Percentiles rank a stretch among this genome's conserved stretches.
Conservation (phyloP, 306 rosid genomes). For the Comarum palustre region DNA sequence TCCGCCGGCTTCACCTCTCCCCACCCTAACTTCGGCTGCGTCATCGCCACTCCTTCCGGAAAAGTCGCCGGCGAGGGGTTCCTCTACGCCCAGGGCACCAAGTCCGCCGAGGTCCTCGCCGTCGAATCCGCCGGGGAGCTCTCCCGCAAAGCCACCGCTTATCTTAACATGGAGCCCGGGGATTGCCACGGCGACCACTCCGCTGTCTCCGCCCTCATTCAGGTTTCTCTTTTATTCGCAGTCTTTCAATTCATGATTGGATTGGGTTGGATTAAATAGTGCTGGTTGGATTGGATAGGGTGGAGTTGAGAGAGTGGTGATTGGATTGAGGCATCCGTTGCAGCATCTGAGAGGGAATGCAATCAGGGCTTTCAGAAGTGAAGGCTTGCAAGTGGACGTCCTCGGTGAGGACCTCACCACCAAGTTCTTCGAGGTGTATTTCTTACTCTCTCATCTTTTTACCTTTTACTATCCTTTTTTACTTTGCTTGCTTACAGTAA, state of each 20-base stretch:
- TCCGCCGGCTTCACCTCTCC: slow-evolving; percentile 85
- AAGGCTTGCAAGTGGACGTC: slow-evolving; percentile 75
- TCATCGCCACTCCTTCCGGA: slow-evolving; percentile 54
- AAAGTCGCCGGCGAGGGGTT: slow-evolving; percentile 68
- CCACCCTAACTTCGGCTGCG: slow-evolving; percentile 89
- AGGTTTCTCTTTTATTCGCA: slow-evolving; percentile 39
- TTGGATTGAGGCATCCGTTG: slow-evolving; percentile 89
- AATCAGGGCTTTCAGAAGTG: slow-evolving; percentile 63
- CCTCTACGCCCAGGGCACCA: slow-evolving; percentile 88
- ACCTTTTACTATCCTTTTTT: too few species aligned
- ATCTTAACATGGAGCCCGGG: slow-evolving; percentile 86
- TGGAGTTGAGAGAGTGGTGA: slow-evolving; percentile 74
- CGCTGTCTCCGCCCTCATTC: slow-evolving; percentile 75
- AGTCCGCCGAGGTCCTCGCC: slow-evolving; percentile 77
- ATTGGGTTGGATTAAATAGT: too few species aligned
- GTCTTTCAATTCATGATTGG: neutral
- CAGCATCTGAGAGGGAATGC: slow-evolving; percentile 85
- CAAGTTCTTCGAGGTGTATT: slow-evolving; percentile 52
- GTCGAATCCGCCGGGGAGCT: slow-evolving; percentile 50
- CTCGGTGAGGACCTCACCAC: slow-evolving; percentile 78
- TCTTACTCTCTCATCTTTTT: too few species aligned
- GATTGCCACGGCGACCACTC: slow-evolving; percentile 76
- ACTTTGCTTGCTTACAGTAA: too few species aligned
- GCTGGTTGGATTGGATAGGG: slow-evolving; percentile 35
- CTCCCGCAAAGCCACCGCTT: slow-evolving; percentile 60